Conservation (phyloP, 805 yeast genomes). For the Candida succiphila region DNA sequence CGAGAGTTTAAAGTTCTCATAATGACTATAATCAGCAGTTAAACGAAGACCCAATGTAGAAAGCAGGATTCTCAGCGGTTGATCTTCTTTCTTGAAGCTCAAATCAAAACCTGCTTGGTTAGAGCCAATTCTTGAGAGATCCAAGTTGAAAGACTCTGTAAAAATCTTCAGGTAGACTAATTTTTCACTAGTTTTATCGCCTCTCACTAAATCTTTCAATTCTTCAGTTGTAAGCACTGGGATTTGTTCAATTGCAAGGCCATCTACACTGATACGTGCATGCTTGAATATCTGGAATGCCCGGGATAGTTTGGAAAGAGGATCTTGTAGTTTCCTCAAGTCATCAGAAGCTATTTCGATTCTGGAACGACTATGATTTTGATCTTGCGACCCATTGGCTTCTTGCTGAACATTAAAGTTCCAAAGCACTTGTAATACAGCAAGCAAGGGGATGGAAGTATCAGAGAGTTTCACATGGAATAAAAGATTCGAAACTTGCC, state of each 20-base stretch:
- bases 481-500: conserved; percentile 8
- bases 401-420: neutral
- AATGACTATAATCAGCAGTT: conserved; percentile 12
- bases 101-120: conserved; percentile 36
- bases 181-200: neutral
- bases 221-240: conserved; percentile 12
- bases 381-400: neutral
- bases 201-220: conserved; percentile 3
- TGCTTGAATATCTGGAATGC: conserved; percentile 11
- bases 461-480: conserved; percentile 5
- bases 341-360: neutral
- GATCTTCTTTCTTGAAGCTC: conserved; percentile 27
- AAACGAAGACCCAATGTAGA: conserved; percentile 28
- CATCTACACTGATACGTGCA: conserved; percentile 12
- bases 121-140: conserved; percentile 8
- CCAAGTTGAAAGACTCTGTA: conserved; percentile 8
- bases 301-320: neutral
- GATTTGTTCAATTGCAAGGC: conserved; percentile 14
- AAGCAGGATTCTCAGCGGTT: conserved; percentile 28
- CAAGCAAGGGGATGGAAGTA: conserved; percentile 9
- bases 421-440: conserved; percentile 1
- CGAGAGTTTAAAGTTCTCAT: conserved; percentile 4
- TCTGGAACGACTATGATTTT: neutral
- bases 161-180: conserved; percentile 7
- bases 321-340: neutral